Percentiles rank a stretch among this genome's conserved stretches.
Conservation (phyloP, 2,329 filamentous ascomycete genomes). For the Lasiodiplodia theobromae region DNA sequence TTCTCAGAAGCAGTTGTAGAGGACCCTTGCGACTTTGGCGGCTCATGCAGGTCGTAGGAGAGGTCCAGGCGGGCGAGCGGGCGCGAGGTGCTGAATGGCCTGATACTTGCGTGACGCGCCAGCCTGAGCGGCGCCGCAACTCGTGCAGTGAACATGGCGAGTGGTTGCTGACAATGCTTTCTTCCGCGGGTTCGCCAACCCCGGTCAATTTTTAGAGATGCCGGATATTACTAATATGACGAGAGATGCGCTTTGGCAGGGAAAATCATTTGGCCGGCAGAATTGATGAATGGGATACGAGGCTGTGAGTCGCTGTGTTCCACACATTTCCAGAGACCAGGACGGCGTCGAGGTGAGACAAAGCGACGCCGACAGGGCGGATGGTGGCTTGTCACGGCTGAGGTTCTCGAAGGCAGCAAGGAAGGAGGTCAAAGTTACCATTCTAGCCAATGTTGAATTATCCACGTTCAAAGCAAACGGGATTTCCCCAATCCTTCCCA, state of each 20-base stretch:
- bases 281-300: background rate
- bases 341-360: constrained; percentile 13
- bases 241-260: background rate
- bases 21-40: constrained; percentile 50
- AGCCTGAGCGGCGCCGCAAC: constrained; percentile 18
- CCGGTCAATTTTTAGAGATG: constrained; percentile 9
- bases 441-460: constrained; percentile 19
- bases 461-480: background rate
- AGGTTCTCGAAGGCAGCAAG: background rate
- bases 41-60: constrained; percentile 72
- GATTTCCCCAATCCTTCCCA: background rate
- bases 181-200: background rate
- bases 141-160: constrained; percentile 21
- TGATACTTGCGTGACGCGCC: constrained; percentile 5
- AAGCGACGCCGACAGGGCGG: background rate
- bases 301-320: constrained; percentile 6
- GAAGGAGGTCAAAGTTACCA: background rate
- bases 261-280: constrained; percentile 25
- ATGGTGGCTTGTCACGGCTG: background rate
- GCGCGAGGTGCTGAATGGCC: constrained; percentile 26
- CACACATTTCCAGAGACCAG: background rate
- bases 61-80: constrained; percentile 47
- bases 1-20: constrained; percentile 40
- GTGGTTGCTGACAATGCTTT: background rate
- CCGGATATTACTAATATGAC: constrained; percentile 19